Evolutionary conservation across 2,329 filamentous ascomycete species (phyloP).

Genomic region (Colletotrichum orbiculare): DNA sequence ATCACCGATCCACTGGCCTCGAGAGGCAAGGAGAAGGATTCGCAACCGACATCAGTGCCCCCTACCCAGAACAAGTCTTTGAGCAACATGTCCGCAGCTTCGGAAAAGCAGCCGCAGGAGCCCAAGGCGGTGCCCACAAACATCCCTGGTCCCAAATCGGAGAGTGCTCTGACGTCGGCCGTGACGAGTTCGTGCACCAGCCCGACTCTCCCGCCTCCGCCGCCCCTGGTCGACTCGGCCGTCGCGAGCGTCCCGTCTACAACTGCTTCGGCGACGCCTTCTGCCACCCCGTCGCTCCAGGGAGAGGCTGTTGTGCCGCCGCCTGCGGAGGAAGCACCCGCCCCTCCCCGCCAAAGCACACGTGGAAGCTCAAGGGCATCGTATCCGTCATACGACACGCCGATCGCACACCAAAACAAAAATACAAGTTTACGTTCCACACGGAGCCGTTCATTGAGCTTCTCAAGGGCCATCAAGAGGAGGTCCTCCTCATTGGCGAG

Average conservation of each 20-base stretch:
- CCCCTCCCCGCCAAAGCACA: slow-evolving; percentile 84
- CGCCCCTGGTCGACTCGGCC: slow-evolving; percentile 35
- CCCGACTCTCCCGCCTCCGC: slow-evolving; percentile 48
- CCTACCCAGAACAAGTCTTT: slow-evolving; percentile 31
- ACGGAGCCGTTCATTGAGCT: slow-evolving; percentile 95
- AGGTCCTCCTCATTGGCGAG: slow-evolving; percentile 93
- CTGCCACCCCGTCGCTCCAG: slow-evolving; percentile 52
- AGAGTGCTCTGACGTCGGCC: slow-evolving; percentile 46
- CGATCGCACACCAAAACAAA: slow-evolving; percentile 97
- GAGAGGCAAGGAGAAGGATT: slow-evolving; percentile 54
- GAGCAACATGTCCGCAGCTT: slow-evolving; percentile 23
- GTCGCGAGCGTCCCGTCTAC: slow-evolving; percentile 47
- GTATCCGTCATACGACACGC: slow-evolving; percentile 97
- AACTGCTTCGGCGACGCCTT: slow-evolving; percentile 50
- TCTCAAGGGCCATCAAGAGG: slow-evolving; percentile 94
- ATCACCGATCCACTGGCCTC: slow-evolving; percentile 47
- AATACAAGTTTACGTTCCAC: slow-evolving; percentile 99
- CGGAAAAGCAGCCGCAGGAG: slow-evolving; percentile 33
- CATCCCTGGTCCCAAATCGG: slow-evolving; percentile 46
- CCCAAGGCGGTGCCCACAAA: slow-evolving; percentile 25
- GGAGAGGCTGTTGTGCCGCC: slow-evolving; percentile 44
- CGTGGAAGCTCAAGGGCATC: slow-evolving; percentile 98
- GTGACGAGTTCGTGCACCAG: slow-evolving; percentile 50
- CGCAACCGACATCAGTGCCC: slow-evolving; percentile 36
- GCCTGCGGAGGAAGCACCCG: slow-evolving; percentile 56